Conservation (phyloP, 352 stramenopile species). For the Globisporangium nagaii region DNA sequence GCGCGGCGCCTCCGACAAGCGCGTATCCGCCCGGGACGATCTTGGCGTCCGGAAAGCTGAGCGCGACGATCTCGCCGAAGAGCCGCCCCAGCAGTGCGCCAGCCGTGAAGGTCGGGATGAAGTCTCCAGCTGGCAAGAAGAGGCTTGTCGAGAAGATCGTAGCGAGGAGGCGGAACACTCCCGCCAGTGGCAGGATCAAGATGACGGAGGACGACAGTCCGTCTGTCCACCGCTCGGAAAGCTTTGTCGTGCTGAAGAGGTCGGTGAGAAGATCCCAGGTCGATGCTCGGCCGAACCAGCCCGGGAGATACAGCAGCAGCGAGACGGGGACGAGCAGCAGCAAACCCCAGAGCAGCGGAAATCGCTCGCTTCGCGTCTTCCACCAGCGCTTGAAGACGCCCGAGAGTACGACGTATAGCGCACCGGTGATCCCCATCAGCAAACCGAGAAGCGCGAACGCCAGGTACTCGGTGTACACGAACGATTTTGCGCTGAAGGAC, state of each 20-base stretch:
- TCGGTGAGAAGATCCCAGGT: slow-evolving; percentile 24
- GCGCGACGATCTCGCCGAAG: slow-evolving; percentile 35
- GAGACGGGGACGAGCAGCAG: slow-evolving; percentile 32
- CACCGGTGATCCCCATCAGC: slow-evolving; percentile 40
- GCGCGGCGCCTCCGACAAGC: slow-evolving; percentile 50
- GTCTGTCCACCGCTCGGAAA: slow-evolving; percentile 25
- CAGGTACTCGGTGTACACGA: slow-evolving; percentile 39
- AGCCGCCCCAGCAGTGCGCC: slow-evolving; percentile 51
- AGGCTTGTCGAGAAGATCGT: slow-evolving; percentile 49
- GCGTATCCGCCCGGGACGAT: slow-evolving; percentile 64
- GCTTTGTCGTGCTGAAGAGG: slow-evolving; percentile 17
- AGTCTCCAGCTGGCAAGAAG: slow-evolving; percentile 48
- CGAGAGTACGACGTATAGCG: slow-evolving; percentile 37
- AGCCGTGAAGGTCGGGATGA: slow-evolving; percentile 60
- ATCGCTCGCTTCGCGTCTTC: slow-evolving; percentile 16
- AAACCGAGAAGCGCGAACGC: slow-evolving; percentile 43
- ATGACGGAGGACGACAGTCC: slow-evolving; percentile 27
- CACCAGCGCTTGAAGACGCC: slow-evolving; percentile 35
- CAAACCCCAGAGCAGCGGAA: slow-evolving; percentile 17
- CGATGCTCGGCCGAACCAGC: slow-evolving; percentile 28
- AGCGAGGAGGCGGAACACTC: slow-evolving; percentile 24
- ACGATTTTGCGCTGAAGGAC: slow-evolving; percentile 32
- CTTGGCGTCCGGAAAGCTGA: slow-evolving; percentile 24
- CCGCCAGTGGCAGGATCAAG: slow-evolving; percentile 25
- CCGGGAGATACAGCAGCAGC: slow-evolving; percentile 32